These are phyloP conservation scores for Podospora bellae-mahoneyi DNA, from an alignment of 495 filamentous ascomycete species.

Conservation along the genomic window DNA sequence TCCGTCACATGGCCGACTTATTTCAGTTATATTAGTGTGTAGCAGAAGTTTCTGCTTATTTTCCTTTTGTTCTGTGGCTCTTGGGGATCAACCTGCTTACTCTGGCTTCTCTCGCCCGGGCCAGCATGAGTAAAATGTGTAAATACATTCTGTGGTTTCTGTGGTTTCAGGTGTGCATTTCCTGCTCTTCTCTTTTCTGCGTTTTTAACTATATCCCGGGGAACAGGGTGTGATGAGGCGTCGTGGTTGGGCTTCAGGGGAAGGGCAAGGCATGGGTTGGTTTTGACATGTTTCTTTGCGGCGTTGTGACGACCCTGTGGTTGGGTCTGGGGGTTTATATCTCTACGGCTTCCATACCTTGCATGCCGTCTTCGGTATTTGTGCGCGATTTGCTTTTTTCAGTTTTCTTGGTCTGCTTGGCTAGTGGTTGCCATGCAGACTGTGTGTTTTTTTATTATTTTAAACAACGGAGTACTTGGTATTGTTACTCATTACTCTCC, in stretches of 20 bases:
- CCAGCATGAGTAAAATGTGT: neutral
- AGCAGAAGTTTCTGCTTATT: neutral
- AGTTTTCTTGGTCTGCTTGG: constrained; percentile 3
- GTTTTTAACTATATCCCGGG: neutral
- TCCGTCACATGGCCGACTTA: neutral
- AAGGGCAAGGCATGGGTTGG: neutral
- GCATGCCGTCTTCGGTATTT: neutral
- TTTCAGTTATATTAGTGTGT: neutral
- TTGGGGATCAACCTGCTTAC: neutral
- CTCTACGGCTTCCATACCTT: neutral
- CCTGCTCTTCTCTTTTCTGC: neutral
- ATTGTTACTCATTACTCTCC: neutral
- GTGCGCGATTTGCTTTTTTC: constrained; percentile 2
- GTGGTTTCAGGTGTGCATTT: neutral
- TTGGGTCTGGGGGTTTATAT: neutral
- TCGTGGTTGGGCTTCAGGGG: neutral
- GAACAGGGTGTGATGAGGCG: neutral
- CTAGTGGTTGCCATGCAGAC: neutral
- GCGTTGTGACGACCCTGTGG: neutral
- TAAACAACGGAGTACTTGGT: neutral
- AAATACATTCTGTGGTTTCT: neutral
- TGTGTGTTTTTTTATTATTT: neutral
- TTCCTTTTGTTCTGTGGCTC: neutral
- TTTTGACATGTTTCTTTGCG: constrained; percentile 2
- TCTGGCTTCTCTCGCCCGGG: neutral